Conservation (phyloP, 2,329 filamentous ascomycete species). For the Talaromyces sp. region DNA sequence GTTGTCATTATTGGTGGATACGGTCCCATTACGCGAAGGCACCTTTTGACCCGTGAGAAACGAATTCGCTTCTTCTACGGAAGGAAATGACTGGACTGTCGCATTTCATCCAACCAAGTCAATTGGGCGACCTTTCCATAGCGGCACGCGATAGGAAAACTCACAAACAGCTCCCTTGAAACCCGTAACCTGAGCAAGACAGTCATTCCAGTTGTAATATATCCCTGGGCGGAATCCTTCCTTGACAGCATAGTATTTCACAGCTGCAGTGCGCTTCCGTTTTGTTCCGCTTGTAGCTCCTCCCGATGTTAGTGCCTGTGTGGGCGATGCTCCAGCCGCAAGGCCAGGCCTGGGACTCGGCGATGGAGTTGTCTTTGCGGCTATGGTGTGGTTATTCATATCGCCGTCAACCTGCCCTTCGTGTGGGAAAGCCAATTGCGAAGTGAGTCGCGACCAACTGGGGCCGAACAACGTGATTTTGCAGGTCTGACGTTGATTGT, state of each 20-base stretch:
- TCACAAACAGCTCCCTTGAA: constrained; percentile 66
- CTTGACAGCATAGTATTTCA: constrained; percentile 64
- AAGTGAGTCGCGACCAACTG: background rate
- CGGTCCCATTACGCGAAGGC: constrained; percentile 31
- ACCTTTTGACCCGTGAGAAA: constrained; percentile 65
- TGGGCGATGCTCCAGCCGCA: constrained; percentile 26
- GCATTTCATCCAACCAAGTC: background rate
- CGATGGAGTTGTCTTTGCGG: constrained; percentile 30
- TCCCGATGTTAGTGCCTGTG: constrained; percentile 25
- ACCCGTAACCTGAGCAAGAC: constrained; percentile 59
- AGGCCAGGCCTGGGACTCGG: constrained; percentile 32
- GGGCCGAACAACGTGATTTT: background rate
- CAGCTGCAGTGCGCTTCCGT: constrained; percentile 51
- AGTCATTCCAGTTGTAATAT: constrained; percentile 63
- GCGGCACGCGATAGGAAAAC: constrained; percentile 34
- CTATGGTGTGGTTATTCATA: constrained; percentile 8
- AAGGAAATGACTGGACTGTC: constrained; percentile 75
- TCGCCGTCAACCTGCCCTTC: background rate
- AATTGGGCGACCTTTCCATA: background rate
- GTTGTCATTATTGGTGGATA: constrained; percentile 31
- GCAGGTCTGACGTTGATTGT: background rate
- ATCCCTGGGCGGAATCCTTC: constrained; percentile 59
- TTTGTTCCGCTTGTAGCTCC: constrained; percentile 49
- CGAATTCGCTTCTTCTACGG: constrained; percentile 70
- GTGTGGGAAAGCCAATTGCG: background rate